Conservation (phyloP, 306 rosid genomes). For the Malus domestica region ASM211411v1 NC_041801.1:5076501-5077000, state of each 20-base stretch:
- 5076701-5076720: neutral
- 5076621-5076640: constrained; percentile 17
- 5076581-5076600: constrained; percentile 44
- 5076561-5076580: constrained; percentile 60
- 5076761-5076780: neutral
- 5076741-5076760: neutral
- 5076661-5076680: constrained; percentile 19
- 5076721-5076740: neutral
- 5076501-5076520: constrained; percentile 99
- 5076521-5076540: constrained; percentile 88
- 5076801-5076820: neutral
- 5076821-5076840: neutral
- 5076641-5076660: constrained; percentile 6
- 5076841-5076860: neutral
- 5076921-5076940: neutral
- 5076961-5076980: neutral
- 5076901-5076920: neutral
- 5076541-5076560: constrained; percentile 71
- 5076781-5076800: neutral
- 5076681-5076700: constrained; percentile 11
- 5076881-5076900: neutral
- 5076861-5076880: constrained; percentile 10
- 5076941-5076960: constrained; percentile 4
- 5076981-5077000: no score
- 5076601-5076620: constrained; percentile 63